Base-by-base conservation (phyloP, 2,329 filamentous ascomycete species). In the Chrysoporthe deuterocubensis region DNA sequence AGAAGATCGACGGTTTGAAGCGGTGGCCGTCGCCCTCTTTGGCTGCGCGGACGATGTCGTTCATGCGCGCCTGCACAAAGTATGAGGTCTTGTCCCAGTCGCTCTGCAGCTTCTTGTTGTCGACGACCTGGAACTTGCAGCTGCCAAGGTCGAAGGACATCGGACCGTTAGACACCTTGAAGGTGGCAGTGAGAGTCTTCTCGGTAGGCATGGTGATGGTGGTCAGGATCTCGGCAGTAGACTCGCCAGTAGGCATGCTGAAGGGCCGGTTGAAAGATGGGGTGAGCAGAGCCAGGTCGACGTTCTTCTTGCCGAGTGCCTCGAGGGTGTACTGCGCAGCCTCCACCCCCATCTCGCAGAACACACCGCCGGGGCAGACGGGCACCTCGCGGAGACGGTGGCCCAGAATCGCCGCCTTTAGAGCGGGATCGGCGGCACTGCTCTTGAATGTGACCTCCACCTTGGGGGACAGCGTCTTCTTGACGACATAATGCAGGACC, bases 1-100 rank as follows among this genome's bases (percentile, higher is more conserved):
- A 76, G 59, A 76, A 64, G 52, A 73, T 67, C 52, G 54, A 58
- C 1, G 67, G 67, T 64, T 66, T 66, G 64, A 69, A 64, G 8
- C 67, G 64, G 67, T 69, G 67, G 5, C 64, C 67, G 5, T 66
- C 56, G n/a, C 67, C 67, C 14, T 69, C 67, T 48, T 69, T 66
- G 32, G 67, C 56, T 1, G 50, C n/a, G 26, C 56, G 52, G 42
- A 69, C 46, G n/a, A 66, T 26, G 8, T 66, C 67, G 5, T 59
- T 54, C 64, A 69, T 66, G 48, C 65, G 65, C 2, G 64, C 60
- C 60, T 64, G 61, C 34, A 69, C 65, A 44, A 66, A 69, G 64
- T 64, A 69, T 1, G 64, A 67, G 11, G 65, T 63, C 52, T 66
- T 60, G 61, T 69, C 67, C 61, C 62, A 57, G 42, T 69, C 67